Percentiles rank a stretch among this genome's conserved stretches.
These are phyloP conservation scores for Grifola frondosa DNA, from an alignment of 1,284 basidiomycete genomes.

Conservation along the genomic window DNA sequence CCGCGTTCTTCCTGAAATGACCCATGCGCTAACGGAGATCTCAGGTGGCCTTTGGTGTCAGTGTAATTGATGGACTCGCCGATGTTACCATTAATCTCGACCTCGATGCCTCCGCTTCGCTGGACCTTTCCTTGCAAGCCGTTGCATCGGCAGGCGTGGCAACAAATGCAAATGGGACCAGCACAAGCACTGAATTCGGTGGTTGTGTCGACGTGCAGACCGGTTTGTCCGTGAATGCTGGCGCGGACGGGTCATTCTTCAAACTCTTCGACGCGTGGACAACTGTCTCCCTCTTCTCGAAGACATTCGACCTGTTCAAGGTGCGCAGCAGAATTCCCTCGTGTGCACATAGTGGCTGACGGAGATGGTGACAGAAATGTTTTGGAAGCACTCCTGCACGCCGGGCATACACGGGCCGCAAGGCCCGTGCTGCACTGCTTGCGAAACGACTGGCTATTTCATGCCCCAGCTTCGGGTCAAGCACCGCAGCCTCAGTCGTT, in stretches of 20 bases:
- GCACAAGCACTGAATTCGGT: constrained; percentile 7
- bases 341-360: no score
- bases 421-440: constrained; percentile 10
- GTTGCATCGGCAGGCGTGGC: constrained; percentile 15
- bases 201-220: constrained; percentile 31
- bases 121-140: constrained; percentile 25
- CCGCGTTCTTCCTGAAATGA: no score
- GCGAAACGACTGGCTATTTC: constrained; percentile 5
- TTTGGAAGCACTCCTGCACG: constrained; percentile 18
- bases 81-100: constrained; percentile 40
- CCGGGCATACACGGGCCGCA: constrained; percentile 14
- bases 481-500: constrained; percentile 8
- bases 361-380: constrained; percentile 16
- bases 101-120: constrained; percentile 42
- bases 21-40: not conserved
- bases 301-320: constrained; percentile 31
- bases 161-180: constrained; percentile 2
- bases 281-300: constrained; percentile 24
- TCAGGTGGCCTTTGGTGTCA: constrained; percentile 34
- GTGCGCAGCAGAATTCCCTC: constrained; percentile 4
- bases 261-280: constrained; percentile 27
- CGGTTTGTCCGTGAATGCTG: constrained; percentile 22
- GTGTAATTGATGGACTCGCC: constrained; percentile 33
- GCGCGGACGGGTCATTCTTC: constrained; percentile 14
- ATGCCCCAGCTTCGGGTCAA: constrained; percentile 10